Base-by-base conservation (phyloP, 768 basidiomycete species). In the Amanita phalloides region DNA sequence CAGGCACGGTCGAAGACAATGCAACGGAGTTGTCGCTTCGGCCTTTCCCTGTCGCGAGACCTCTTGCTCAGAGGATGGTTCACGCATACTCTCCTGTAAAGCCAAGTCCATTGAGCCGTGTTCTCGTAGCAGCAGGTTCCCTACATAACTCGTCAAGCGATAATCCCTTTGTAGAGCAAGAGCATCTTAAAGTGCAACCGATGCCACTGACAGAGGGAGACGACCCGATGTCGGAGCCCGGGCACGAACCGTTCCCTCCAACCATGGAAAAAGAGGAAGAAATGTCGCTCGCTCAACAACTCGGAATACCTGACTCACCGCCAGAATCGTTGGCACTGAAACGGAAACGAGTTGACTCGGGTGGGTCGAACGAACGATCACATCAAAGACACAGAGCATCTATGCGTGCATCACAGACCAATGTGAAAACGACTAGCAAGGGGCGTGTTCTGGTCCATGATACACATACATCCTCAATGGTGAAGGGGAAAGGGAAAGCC, bases 81-180 rank as follows among this genome's bases (percentile, higher is more conserved):
- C 88, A 91, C 56, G 86, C 87, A 0, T 91, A 90, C 56, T 90
- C 89, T 0, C 88, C 88, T 26, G 82, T 71, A 2, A 83, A 80
- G 62, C 88, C 89, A 0, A 89, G 86, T 55, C 88, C 88, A 2
- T 71, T 91, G 30, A 88, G 85, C 54, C 77, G 87, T 9, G 88
- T 90, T 49, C 71, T 90, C 21, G 78, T 82, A 81, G 71, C 90
- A 39, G 75, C 72, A 3, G 70, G 82, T 55, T 86, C 84, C 0
- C 81, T 81, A 4, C 64, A 71, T 33, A 71, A 67, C 46, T 66
- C 71, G 11, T 38, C 49, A 39, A 58, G 48, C 26, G 61, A 63
- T 25, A 36, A 58, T n/a, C 38, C 56, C 5, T 62, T 58, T 21
- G 33, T n/a, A 14, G 23, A 14, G 23, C 21, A 30, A 14, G 23